phyloP scores from a whole-genome alignment of 345 rosid genomes.

The Hypericum androsaemum region DNA sequence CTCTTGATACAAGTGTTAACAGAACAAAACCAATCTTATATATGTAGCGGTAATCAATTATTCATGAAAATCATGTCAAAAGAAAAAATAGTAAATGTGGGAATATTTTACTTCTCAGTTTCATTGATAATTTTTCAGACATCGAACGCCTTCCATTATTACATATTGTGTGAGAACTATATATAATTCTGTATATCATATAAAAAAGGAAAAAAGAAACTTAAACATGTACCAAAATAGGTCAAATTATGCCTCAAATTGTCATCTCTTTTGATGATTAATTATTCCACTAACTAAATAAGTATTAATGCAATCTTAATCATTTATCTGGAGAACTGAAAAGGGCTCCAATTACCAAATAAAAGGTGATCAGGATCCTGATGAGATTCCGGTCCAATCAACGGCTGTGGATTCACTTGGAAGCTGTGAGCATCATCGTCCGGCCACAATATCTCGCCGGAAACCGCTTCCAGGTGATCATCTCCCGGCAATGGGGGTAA shows the following conservation, averaged over 20 bases:
- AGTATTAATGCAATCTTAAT: no score
- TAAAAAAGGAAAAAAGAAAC: not conserved
- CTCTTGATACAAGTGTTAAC: no score
- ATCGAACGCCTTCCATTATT: slow-evolving; percentile 2
- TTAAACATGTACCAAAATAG: no score
- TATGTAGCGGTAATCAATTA: no score
- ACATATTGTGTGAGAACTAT: not conserved
- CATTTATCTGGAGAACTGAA: slow-evolving; percentile 21
- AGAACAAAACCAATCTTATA: no score
- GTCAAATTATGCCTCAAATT: not conserved
- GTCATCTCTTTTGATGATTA: no score
- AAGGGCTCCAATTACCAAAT: slow-evolving; percentile 34
- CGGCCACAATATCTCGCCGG: slow-evolving; percentile 24
- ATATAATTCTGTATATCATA: no score
- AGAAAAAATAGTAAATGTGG: no score
- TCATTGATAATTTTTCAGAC: no score
- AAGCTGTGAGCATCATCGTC: slow-evolving; percentile 17
- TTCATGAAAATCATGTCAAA: no score
- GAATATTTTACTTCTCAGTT: no score
- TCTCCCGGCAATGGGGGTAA: slow-evolving; percentile 43
- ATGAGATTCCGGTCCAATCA: slow-evolving; percentile 21
- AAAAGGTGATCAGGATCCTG: slow-evolving; percentile 23
- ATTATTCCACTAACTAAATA: no score
- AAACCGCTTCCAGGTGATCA: slow-evolving; percentile 6
- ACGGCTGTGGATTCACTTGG: slow-evolving; percentile 12